These are phyloP conservation scores for Angomonas deanei DNA, from an alignment of 208 protist genomes.

Conservation along the genomic window DNA sequence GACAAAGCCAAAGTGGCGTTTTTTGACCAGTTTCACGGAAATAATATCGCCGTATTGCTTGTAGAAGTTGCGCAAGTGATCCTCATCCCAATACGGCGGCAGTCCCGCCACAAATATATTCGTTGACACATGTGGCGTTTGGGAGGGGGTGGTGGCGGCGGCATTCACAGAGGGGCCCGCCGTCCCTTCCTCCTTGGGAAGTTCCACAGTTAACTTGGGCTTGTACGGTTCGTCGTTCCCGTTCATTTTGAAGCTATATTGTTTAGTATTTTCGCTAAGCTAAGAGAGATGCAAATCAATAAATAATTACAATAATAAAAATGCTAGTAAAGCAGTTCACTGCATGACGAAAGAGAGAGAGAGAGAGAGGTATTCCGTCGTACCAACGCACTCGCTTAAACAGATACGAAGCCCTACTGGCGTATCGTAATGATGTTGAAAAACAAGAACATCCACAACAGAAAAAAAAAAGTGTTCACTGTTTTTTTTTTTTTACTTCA, in stretches of 20 bases:
- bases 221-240: slow-evolving; percentile 36
- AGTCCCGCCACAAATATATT: slow-evolving; percentile 89
- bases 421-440: no score
- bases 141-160: slow-evolving; percentile 22
- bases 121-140: slow-evolving; percentile 78
- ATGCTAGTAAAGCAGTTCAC: no score
- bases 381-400: no score
- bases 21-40: slow-evolving; percentile 75
- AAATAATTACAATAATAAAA: not conserved
- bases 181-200: slow-evolving; percentile 25
- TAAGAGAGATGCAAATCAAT: not conserved
- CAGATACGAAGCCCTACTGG: no score
- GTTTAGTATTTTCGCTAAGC: not conserved
- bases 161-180: slow-evolving; percentile 24
- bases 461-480: not conserved
- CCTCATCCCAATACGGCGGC: slow-evolving; percentile 72
- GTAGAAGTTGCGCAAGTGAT: slow-evolving; percentile 57
- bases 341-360: no score
- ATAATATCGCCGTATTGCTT: slow-evolving; percentile 79
- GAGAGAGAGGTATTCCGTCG: no score
- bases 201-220: slow-evolving; percentile 63
- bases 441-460: not conserved
- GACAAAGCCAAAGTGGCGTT: slow-evolving; percentile 85
- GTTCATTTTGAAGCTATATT: slow-evolving; percentile 1
- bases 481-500: not conserved